Evolutionary conservation across 495 filamentous ascomycete genomes (phyloP).

Genomic region (Talaromyces borbonicus): DNA sequence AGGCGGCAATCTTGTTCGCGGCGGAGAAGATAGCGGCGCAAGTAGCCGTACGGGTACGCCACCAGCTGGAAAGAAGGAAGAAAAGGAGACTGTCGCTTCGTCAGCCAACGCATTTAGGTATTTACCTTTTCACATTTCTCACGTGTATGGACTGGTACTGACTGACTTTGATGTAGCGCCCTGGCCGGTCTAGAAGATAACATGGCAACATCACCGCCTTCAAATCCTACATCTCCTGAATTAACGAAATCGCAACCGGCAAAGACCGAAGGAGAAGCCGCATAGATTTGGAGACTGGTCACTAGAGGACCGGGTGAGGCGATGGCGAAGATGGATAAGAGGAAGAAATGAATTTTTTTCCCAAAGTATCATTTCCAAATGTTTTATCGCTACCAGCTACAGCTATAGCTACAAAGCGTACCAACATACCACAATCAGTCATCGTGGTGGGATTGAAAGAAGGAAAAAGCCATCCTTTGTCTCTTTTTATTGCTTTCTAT

Average conservation of each 20-base stretch:
- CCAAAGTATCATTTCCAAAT: too few relatives aligned
- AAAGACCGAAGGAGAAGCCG: slow-evolving; percentile 8
- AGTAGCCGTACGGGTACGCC: slow-evolving; percentile 86
- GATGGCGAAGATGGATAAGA: background rate
- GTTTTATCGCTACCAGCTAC: too few relatives aligned
- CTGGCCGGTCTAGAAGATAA: slow-evolving; percentile 50
- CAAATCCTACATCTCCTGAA: slow-evolving; percentile 47
- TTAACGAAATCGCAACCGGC: slow-evolving; percentile 42
- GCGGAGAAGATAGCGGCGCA: slow-evolving; percentile 67
- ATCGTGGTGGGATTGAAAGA: too few relatives aligned
- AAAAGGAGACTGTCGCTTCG: slow-evolving; percentile 54
- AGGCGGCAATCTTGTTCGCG: slow-evolving; percentile 56
- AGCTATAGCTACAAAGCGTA: too few relatives aligned
- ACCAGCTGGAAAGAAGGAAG: slow-evolving; percentile 57
- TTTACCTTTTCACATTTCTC: background rate
- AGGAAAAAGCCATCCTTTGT: too few relatives aligned
- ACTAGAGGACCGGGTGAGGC: too few relatives aligned
- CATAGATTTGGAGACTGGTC: background rate
- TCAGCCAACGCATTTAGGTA: slow-evolving; percentile 88
- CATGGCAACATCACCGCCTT: slow-evolving; percentile 49
- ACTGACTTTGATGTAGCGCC: slow-evolving; percentile 33
- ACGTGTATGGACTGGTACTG: slow-evolving; percentile 12
- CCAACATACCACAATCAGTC: too few relatives aligned
- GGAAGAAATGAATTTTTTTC: too few relatives aligned
- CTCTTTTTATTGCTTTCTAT: too few relatives aligned